A percentile compares a stretch with the other conserved stretches of the same genome.
These are phyloP conservation scores for Alternaria infectoria DNA, from an alignment of 2,329 filamentous ascomycete species.

Conservation along the genomic window DNA sequence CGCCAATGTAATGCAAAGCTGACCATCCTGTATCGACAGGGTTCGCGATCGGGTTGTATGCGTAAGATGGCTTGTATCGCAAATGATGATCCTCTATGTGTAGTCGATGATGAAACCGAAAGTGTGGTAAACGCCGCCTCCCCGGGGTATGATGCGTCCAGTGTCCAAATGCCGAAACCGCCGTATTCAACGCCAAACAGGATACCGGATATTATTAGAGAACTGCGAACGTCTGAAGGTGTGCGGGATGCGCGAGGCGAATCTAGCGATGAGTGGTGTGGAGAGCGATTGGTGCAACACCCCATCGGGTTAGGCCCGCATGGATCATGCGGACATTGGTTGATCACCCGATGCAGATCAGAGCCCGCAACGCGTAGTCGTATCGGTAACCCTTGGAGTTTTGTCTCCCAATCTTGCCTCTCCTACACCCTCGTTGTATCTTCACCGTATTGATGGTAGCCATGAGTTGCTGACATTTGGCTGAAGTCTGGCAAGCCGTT, in stretches of 20 bases:
- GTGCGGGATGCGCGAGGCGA: constrained; percentile 32
- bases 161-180: constrained; percentile 21
- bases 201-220: constrained; percentile 11
- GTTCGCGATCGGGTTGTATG: constrained; percentile 20
- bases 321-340: constrained; percentile 40
- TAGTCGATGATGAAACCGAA: constrained; percentile 8
- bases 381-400: constrained; percentile 20
- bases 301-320: constrained; percentile 28
- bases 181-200: constrained; percentile 23
- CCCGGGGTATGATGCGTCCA: constrained; percentile 44
- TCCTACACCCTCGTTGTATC: constrained; percentile 46
- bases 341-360: constrained; percentile 42
- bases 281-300: constrained; percentile 23
- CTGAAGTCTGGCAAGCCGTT: constrained; percentile 38
- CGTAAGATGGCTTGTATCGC: constrained; percentile 14
- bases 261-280: constrained; percentile 35
- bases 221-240: constrained; percentile 12
- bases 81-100: constrained; percentile 19
- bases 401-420: constrained; percentile 8
- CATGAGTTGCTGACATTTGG: constrained; percentile 38
- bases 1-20: constrained; percentile 25
- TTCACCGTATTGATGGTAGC: constrained; percentile 47
- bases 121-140: constrained; percentile 36
- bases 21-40: constrained; percentile 13
- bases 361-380: constrained; percentile 28